These are phyloP conservation scores for Trichomonascaceae sp. DNA, from an alignment of 1,139 yeast species.

Conservation along the genomic window DNA sequence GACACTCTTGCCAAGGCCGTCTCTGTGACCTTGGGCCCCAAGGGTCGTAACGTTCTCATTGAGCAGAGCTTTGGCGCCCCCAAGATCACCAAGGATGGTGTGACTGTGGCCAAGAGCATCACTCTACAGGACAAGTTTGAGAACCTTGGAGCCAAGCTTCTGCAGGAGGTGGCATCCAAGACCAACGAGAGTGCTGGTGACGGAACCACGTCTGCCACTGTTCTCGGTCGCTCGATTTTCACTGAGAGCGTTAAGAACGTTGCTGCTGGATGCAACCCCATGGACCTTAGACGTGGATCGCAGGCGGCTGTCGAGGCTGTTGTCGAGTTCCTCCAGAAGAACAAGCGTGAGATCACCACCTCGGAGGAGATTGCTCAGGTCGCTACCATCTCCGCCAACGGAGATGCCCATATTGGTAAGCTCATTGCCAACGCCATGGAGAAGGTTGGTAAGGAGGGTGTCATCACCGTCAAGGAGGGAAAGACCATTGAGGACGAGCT, in stretches of 20 bases:
- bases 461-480: slow-evolving; percentile 95
- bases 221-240: slow-evolving; percentile 91
- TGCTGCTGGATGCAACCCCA: slow-evolving; percentile 99
- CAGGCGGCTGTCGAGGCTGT: slow-evolving; percentile 98
- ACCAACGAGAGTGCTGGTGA: slow-evolving; percentile 99
- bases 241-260: slow-evolving; percentile 96
- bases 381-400: slow-evolving; percentile 97
- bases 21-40: slow-evolving; percentile 93
- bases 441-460: slow-evolving; percentile 99
- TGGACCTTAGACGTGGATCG: slow-evolving; percentile 97
- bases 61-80: slow-evolving; percentile 97
- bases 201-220: slow-evolving; percentile 98
- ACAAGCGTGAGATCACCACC: slow-evolving; percentile 95
- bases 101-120: slow-evolving; percentile 88
- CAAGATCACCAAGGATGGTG: slow-evolving; percentile 99
- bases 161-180: slow-evolving; percentile 97
- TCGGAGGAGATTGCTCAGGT: slow-evolving; percentile 97
- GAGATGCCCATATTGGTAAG: slow-evolving; percentile 89
- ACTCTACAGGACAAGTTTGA: slow-evolving; percentile 85
- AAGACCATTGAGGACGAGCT: slow-evolving; percentile 93
- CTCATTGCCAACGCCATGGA: slow-evolving; percentile 96
- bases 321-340: slow-evolving; percentile 72
- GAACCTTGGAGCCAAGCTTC: slow-evolving; percentile 89
- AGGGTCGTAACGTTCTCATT: slow-evolving; percentile 94
- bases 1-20: slow-evolving; percentile 96